These are phyloP conservation scores for Sphaerulina populicola DNA, from an alignment of 2,329 filamentous ascomycete genomes.

Conservation along the genomic window DNA sequence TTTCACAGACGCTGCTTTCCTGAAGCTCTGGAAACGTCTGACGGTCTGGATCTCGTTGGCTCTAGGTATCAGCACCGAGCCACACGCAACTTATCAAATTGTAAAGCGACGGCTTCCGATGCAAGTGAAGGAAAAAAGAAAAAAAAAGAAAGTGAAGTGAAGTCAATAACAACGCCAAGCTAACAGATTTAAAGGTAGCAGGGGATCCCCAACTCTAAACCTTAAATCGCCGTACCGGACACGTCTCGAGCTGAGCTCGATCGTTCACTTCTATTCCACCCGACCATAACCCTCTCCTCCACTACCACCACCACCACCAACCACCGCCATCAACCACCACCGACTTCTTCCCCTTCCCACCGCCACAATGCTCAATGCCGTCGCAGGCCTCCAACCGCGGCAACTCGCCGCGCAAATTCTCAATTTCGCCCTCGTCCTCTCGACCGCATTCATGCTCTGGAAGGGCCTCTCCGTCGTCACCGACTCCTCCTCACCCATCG, in stretches of 20 bases:
- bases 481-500: slow-evolving; percentile 59
- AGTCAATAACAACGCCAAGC: background rate
- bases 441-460: slow-evolving; percentile 86
- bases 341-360: too few species aligned
- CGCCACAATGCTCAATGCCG: slow-evolving; percentile 55
- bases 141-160: background rate
- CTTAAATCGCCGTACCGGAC: slow-evolving; percentile 1
- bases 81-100: too few species aligned
- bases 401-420: slow-evolving; percentile 74
- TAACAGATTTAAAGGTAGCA: background rate
- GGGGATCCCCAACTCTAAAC: background rate
- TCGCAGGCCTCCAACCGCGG: slow-evolving; percentile 62
- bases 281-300: too few species aligned
- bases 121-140: too few species aligned
- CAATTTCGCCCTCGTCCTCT: slow-evolving; percentile 84
- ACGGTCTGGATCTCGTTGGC: too few species aligned
- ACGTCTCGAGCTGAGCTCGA: background rate
- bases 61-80: too few species aligned
- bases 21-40: too few species aligned
- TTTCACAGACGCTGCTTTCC: too few species aligned
- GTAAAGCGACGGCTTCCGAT: too few species aligned
- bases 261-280: too few species aligned
- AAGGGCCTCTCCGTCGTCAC: slow-evolving; percentile 75
- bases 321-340: background rate
- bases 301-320: background rate